phyloP scores from a whole-genome alignment of 352 stramenopile genomes.

The Pythium aristosporum region DNA sequence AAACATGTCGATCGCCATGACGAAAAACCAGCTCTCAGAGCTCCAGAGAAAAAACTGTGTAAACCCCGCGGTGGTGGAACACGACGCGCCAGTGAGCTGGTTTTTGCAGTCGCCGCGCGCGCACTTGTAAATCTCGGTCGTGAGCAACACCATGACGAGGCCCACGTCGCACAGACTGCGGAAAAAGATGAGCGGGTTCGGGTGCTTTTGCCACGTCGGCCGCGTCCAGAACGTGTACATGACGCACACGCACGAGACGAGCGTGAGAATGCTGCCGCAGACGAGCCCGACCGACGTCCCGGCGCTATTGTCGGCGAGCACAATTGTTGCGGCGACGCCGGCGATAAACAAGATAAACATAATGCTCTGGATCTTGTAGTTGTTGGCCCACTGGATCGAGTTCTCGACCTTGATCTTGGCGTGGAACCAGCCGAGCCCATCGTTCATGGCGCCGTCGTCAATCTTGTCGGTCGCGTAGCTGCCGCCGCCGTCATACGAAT shows the following conservation, averaged over 20 bases:
- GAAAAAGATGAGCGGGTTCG: conserved; percentile 88
- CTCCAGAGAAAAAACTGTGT: conserved; percentile 89
- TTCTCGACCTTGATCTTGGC: conserved; percentile 86
- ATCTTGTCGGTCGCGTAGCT: conserved; percentile 71
- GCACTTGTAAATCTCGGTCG: conserved; percentile 85
- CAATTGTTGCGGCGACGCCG: conserved; percentile 52
- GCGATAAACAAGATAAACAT: conserved; percentile 79
- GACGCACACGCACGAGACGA: conserved; percentile 67
- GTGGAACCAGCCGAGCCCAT: conserved; percentile 84
- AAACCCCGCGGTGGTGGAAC: conserved; percentile 62
- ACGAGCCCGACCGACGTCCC: conserved; percentile 68
- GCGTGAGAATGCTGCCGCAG: conserved; percentile 72
- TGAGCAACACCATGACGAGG: conserved; percentile 72
- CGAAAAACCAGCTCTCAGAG: conserved; percentile 88
- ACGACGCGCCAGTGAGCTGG: conserved; percentile 44
- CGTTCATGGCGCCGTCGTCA: conserved; percentile 29
- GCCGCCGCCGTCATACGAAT: conserved; percentile 69
- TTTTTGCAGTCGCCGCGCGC: conserved; percentile 31
- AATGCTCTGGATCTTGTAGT: conserved; percentile 82
- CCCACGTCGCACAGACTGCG: conserved; percentile 81
- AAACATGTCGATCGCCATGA: conserved; percentile 88
- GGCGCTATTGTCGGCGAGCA: conserved; percentile 57
- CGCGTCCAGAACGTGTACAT: conserved; percentile 80
- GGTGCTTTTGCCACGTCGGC: conserved; percentile 81
- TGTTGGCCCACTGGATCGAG: conserved; percentile 85